Conservation (phyloP, 192 early-diverging fungal species). For the Paraglomus brasilianum region DNA sequence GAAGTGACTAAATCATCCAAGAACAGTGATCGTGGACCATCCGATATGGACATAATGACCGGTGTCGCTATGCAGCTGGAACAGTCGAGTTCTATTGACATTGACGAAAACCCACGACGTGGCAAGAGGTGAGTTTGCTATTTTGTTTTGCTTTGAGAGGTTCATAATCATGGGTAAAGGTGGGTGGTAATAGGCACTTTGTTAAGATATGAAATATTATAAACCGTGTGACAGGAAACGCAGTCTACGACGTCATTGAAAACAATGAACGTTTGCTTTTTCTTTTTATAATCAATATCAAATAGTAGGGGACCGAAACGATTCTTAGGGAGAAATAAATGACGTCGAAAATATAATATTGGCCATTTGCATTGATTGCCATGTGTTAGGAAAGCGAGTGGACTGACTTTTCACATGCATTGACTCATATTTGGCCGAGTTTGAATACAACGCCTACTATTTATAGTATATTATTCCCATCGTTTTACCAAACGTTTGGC, state of each 20-base stretch:
- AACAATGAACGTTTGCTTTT: slow-evolving; percentile 28
- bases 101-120: slow-evolving; percentile 23
- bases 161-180: slow-evolving; percentile 1
- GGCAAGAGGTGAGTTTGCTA: slow-evolving; percentile 25
- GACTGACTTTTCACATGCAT: background rate
- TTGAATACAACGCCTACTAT: no score
- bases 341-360: background rate
- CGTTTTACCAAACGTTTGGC: no score
- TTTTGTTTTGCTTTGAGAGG: background rate
- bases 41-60: slow-evolving; percentile 27
- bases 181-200: background rate
- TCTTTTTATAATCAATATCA: slow-evolving; percentile 23
- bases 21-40: slow-evolving; percentile 1
- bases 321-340: slow-evolving; percentile 15
- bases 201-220: slow-evolving; percentile 3
- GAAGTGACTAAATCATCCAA: slow-evolving; percentile 30
- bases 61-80: slow-evolving; percentile 18
- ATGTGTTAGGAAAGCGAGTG: background rate
- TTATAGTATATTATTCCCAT: no score
- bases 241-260: slow-evolving; percentile 30
- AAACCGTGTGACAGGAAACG: slow-evolving; percentile 25
- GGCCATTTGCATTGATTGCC: background rate
- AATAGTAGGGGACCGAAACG: slow-evolving; percentile 23
- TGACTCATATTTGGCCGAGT: no score
- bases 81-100: slow-evolving; percentile 2